A percentile compares a stretch with the other conserved stretches of the same genome.
phyloP scores from a whole-genome alignment of 1,139 yeast species.

The Geotrichum candidum region DNA sequence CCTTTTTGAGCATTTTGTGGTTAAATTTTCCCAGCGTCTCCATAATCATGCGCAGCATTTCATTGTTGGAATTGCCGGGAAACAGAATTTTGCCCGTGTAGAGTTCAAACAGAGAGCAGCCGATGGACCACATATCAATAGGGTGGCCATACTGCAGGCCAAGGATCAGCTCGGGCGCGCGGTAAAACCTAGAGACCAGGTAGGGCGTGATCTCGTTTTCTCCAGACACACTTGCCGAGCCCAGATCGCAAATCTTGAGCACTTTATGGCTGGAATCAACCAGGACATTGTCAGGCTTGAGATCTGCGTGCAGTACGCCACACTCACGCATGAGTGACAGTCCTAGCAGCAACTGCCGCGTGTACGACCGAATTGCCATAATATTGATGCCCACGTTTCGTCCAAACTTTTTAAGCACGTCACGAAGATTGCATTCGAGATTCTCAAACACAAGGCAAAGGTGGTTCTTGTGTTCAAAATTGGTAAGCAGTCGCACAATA shows the following conservation, averaged over 20 bases:
- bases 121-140: slow-evolving; percentile 86
- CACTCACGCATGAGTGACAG: slow-evolving; percentile 73
- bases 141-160: slow-evolving; percentile 78
- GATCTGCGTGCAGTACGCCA: slow-evolving; percentile 78
- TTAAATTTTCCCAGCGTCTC: slow-evolving; percentile 32
- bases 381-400: slow-evolving; percentile 57
- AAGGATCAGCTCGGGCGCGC: slow-evolving; percentile 87
- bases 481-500: slow-evolving; percentile 67
- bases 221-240: slow-evolving; percentile 72
- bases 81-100: slow-evolving; percentile 77
- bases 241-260: slow-evolving; percentile 82
- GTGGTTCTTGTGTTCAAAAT: slow-evolving; percentile 80
- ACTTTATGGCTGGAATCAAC: slow-evolving; percentile 76
- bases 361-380: slow-evolving; percentile 75
- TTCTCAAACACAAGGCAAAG: slow-evolving; percentile 82
- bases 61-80: slow-evolving; percentile 54
- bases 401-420: slow-evolving; percentile 72
- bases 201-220: slow-evolving; percentile 81
- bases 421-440: slow-evolving; percentile 70
- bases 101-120: slow-evolving; percentile 82
- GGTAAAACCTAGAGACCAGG: slow-evolving; percentile 78
- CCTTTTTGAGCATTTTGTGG: slow-evolving; percentile 32
- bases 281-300: slow-evolving; percentile 82
- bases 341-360: slow-evolving; percentile 72
- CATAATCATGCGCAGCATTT: slow-evolving; percentile 35